Evolutionary conservation across 768 basidiomycete species (phyloP).

Genomic region (Russula griseocarnosa): DNA sequence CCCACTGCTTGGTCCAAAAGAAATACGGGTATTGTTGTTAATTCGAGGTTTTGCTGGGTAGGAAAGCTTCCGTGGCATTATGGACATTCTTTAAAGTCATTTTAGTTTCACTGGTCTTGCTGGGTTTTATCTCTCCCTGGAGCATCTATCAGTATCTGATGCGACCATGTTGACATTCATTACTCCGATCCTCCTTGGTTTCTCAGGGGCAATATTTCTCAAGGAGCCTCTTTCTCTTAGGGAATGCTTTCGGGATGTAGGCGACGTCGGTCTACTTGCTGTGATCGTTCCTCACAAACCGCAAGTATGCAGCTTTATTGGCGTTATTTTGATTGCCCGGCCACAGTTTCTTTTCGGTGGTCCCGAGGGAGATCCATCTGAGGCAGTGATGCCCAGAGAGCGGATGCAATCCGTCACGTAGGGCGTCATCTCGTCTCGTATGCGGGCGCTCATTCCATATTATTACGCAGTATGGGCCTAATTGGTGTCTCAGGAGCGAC

Average conservation of each 20-base stretch:
- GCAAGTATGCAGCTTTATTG: conserved; percentile 60
- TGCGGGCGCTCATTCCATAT: background rate
- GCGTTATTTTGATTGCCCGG: conserved; percentile 77
- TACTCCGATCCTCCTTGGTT: conserved; percentile 57
- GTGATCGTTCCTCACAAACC: background rate
- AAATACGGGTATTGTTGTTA: conserved; percentile 53
- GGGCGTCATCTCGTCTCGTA: conserved; percentile 15
- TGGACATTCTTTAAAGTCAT: background rate
- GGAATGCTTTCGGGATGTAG: conserved; percentile 51
- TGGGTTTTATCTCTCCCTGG: conserved; percentile 62
- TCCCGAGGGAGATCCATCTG: conserved; percentile 5
- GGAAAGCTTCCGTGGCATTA: background rate
- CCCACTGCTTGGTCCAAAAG: conserved; percentile 66
- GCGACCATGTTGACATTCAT: conserved; percentile 75
- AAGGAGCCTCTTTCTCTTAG: conserved; percentile 53
- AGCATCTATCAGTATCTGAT: conserved; percentile 75
- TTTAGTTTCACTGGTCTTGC: conserved; percentile 67
- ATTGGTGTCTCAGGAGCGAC: conserved; percentile 60
- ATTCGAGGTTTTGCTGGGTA: conserved; percentile 63
- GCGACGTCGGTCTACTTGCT: conserved; percentile 14
- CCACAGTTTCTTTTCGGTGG: conserved; percentile 69
- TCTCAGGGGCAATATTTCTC: conserved; percentile 58
- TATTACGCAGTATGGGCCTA: conserved; percentile 49
- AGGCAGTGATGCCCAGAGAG: conserved; percentile 33
- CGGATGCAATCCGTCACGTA: conserved; percentile 60